Evolutionary conservation across 805 yeast species (phyloP).

Genomic region (Suhomyces sp.): DNA sequence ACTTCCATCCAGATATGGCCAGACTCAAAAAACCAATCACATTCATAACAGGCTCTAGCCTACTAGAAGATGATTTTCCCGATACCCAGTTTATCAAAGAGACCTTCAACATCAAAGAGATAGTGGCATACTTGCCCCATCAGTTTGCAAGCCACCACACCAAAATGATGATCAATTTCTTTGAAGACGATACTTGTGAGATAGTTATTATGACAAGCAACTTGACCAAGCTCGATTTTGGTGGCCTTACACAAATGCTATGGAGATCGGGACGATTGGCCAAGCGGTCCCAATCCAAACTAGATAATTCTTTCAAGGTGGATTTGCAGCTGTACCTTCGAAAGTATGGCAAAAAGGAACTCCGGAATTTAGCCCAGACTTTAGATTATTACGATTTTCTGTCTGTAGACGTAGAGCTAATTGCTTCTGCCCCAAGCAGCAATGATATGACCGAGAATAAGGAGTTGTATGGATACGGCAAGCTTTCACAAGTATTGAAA

Average conservation of each 20-base stretch:
- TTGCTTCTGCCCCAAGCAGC: conserved; percentile 54
- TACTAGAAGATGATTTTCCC: conserved; percentile 10
- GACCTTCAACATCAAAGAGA: conserved; percentile 24
- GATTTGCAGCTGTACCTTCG: conserved; percentile 45
- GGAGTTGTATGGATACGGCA: conserved; percentile 49
- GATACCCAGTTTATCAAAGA: conserved; percentile 11
- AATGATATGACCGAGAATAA: conserved; percentile 14
- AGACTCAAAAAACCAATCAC: conserved; percentile 18
- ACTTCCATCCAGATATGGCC: conserved; percentile 24
- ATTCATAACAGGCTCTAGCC: conserved; percentile 28
- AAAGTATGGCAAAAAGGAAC: conserved; percentile 33
- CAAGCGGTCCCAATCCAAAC: conserved; percentile 3
- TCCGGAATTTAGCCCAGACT: conserved; percentile 23
- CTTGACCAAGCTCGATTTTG: conserved; percentile 51
- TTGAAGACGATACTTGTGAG: conserved; percentile 43
- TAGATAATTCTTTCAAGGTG: conserved; percentile 16
- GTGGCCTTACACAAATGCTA: conserved; percentile 59
- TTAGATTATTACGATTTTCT: conserved; percentile 43
- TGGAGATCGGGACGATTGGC: conserved; percentile 55
- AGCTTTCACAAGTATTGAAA: conserved; percentile 39
- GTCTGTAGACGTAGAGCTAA: conserved; percentile 47
- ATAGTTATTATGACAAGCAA: conserved; percentile 61
- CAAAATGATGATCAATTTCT: conserved; percentile 62
- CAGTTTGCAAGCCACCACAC: conserved; percentile 57
- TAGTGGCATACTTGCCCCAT: conserved; percentile 32